These are phyloP conservation scores for Apocynum venetum DNA, from an alignment of 257 asterid genomes.

Conservation along the genomic window DNA sequence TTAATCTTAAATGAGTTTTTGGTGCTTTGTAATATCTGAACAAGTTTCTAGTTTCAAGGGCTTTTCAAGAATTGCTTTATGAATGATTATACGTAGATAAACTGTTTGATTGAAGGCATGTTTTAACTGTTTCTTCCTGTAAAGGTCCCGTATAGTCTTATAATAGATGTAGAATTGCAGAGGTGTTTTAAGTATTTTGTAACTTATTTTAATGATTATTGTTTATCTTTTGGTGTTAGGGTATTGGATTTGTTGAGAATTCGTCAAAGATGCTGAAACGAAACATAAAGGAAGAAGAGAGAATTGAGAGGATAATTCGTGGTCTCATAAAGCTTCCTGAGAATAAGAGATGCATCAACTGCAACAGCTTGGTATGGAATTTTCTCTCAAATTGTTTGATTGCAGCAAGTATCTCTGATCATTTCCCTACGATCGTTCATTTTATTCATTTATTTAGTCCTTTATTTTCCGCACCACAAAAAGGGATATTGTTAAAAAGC, in stretches of 20 bases:
- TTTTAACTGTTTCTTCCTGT: not conserved
- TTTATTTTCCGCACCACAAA: not conserved
- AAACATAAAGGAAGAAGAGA: constrained; percentile 56
- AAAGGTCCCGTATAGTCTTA: not conserved
- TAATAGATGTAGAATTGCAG: not conserved
- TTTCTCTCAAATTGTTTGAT: not conserved
- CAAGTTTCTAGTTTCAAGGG: not conserved
- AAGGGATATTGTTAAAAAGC: not conserved
- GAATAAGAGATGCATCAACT: constrained; percentile 78
- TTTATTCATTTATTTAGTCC: not conserved
- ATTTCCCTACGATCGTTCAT: not conserved
- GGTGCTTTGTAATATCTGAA: not conserved
- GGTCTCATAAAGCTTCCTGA: constrained; percentile 69
- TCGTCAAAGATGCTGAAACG: constrained; percentile 48
- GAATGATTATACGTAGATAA: not conserved
- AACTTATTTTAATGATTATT: not conserved
- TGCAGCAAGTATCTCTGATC: not conserved
- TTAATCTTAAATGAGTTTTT: not conserved
- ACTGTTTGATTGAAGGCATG: not conserved
- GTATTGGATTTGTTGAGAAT: constrained; percentile 7
- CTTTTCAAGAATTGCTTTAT: not conserved
- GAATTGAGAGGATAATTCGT: constrained; percentile 62
- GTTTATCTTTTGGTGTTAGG: not conserved
- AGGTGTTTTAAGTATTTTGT: not conserved
- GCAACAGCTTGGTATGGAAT: constrained; percentile 65